phyloP scores from a whole-genome alignment of 1,284 basidiomycete species.

The Sphagnurus paluster region DNA sequence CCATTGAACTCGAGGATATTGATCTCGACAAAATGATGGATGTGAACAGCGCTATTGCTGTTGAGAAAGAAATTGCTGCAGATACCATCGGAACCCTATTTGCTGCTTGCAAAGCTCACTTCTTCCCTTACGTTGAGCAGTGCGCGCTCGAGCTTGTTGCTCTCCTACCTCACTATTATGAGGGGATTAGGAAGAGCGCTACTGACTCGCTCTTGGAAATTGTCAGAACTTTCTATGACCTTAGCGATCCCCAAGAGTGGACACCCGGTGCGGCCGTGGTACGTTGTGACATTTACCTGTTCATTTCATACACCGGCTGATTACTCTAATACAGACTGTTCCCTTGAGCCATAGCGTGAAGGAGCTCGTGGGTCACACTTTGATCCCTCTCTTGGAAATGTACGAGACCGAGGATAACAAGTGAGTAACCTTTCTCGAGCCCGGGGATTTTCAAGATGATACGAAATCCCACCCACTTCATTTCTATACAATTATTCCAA shows the following conservation, averaged over 20 bases:
- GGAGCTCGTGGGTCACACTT: conserved; percentile 77
- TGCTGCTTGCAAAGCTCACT: conserved; percentile 78
- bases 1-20: conserved; percentile 82
- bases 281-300: conserved; percentile 30
- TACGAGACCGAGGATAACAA: conserved; percentile 97
- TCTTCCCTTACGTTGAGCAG: conserved; percentile 87
- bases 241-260: conserved; percentile 86
- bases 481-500: no score
- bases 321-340: conserved; percentile 33
- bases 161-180: conserved; percentile 94
- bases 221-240: conserved; percentile 90
- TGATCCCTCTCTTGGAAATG: conserved; percentile 83
- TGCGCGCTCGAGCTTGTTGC: conserved; percentile 81
- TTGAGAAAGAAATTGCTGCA: conserved; percentile 99
- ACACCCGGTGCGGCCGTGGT: conserved; percentile 69
- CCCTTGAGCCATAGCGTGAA: conserved; percentile 79
- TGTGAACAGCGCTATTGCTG: conserved; percentile 95
- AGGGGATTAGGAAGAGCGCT: conserved; percentile 96
- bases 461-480: conserved; percentile 87
- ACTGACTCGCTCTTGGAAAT: conserved; percentile 89
- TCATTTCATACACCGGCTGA: conserved; percentile 1
- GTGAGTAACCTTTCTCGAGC: conserved; percentile 59
- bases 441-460: conserved; percentile 50
- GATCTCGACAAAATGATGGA: conserved; percentile 86
- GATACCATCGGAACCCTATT: conserved; percentile 96